phyloP scores from a whole-genome alignment of 2,329 filamentous ascomycete species.

The Venturia asperata region DNA sequence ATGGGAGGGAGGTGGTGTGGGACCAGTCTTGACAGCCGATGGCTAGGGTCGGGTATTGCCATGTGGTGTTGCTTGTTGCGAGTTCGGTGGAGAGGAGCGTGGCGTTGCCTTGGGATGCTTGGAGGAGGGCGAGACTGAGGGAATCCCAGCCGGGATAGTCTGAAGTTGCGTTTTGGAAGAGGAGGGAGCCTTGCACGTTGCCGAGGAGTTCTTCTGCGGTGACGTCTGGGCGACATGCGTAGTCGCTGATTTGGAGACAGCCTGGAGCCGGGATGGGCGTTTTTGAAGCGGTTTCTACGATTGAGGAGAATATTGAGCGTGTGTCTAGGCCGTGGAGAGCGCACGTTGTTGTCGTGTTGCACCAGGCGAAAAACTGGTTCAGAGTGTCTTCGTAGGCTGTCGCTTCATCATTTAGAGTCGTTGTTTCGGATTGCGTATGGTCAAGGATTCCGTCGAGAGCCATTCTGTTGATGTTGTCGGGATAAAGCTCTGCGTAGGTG shows the following conservation, averaged over 20 bases:
- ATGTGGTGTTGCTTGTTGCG: slow-evolving; percentile 24
- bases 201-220: slow-evolving; percentile 32
- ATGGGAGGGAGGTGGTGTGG: slow-evolving; percentile 23
- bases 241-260: slow-evolving; percentile 25
- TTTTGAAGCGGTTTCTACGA: slow-evolving; percentile 28
- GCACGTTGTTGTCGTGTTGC: slow-evolving; percentile 27
- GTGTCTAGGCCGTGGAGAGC: slow-evolving; percentile 28
- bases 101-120: slow-evolving; percentile 34
- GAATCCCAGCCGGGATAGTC: slow-evolving; percentile 21
- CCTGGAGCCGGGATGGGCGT: slow-evolving; percentile 33
- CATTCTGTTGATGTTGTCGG: slow-evolving; percentile 37
- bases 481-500: slow-evolving; percentile 41
- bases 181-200: slow-evolving; percentile 29
- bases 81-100: slow-evolving; percentile 30
- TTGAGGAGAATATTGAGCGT: slow-evolving; percentile 24
- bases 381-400: slow-evolving; percentile 34
- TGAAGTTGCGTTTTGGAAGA: slow-evolving; percentile 19
- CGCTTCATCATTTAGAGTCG: slow-evolving; percentile 33
- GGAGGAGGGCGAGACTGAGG: slow-evolving; percentile 25
- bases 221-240: slow-evolving; percentile 24
- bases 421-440: slow-evolving; percentile 33
- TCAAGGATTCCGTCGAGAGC: slow-evolving; percentile 42
- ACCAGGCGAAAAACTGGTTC: slow-evolving; percentile 36
- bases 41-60: slow-evolving; percentile 28
- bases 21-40: slow-evolving; percentile 37